Evolutionary conservation across 73 alveolate species (phyloP).

Genomic region (Breviolum minutum): DNA sequence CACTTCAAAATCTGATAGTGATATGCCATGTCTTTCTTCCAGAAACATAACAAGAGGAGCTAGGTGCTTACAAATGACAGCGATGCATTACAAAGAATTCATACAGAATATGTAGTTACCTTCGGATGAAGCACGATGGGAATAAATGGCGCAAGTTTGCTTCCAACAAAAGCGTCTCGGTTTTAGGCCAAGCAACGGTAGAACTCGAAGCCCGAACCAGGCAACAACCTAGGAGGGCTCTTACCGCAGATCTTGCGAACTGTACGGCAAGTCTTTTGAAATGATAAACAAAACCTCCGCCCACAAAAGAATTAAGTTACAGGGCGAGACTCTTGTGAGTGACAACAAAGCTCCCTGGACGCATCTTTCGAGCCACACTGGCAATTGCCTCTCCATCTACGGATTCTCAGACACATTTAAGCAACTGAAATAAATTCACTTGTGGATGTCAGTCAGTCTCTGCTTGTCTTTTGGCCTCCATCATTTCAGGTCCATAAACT

Average conservation of each 20-base stretch:
- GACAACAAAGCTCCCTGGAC: conserved; percentile 43
- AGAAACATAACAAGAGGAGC: no score
- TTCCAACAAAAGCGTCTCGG: no score
- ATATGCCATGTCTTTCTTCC: no score
- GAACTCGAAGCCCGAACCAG: conserved; percentile 62
- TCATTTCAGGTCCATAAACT: conserved; percentile 37
- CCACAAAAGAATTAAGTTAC: no score
- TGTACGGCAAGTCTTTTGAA: background rate
- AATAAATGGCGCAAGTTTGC: no score
- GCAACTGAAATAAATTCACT: background rate
- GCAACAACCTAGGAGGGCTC: conserved; percentile 38
- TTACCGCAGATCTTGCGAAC: background rate
- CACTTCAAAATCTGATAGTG: no score
- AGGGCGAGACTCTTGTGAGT: conserved; percentile 42
- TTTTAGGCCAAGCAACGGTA: conserved; percentile 6
- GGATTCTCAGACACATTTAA: background rate
- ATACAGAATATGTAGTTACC: no score
- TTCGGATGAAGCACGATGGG: no score
- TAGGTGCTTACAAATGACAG: no score
- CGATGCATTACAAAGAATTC: no score
- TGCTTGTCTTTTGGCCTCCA: conserved; percentile 25
- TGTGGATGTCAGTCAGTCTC: background rate
- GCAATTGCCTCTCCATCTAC: conserved; percentile 37
- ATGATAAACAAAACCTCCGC: no score
- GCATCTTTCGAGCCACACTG: conserved; percentile 52